phyloP scores from a whole-genome alignment of 495 filamentous ascomycete genomes.

The Talaromyces proteolyticus region DNA sequence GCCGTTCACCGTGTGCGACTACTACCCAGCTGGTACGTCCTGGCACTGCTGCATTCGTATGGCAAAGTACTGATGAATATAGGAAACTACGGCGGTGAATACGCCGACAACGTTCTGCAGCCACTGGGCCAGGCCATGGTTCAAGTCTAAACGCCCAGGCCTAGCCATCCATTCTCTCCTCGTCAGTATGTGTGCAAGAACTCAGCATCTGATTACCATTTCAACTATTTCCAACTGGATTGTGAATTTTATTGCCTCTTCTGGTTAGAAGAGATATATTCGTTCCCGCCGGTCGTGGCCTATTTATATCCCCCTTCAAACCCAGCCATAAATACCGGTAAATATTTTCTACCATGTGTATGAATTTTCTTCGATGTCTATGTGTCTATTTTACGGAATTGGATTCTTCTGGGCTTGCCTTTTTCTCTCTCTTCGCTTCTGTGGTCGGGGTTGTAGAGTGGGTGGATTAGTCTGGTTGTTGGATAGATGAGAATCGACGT shows the following conservation, averaged over 20 bases:
- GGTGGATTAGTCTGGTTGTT: no score
- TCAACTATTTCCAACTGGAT: not conserved
- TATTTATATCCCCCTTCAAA: not conserved
- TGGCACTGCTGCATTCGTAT: not conserved
- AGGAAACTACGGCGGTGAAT: slow-evolving; percentile 67
- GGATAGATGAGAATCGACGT: no score
- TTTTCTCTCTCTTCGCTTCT: no score
- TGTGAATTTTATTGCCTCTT: not conserved
- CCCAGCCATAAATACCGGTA: not conserved
- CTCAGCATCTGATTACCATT: no score
- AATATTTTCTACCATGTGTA: not conserved
- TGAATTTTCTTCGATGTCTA: no score
- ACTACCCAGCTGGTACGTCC: slow-evolving; percentile 57
- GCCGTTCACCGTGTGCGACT: slow-evolving; percentile 84
- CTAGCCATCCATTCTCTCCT: no score
- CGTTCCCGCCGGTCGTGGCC: not conserved
- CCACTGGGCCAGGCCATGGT: slow-evolving; percentile 35
- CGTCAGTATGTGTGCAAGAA: no score
- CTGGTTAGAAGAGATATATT: not conserved
- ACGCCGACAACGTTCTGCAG: slow-evolving; percentile 53
- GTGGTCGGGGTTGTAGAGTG: no score
- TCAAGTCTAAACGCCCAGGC: not conserved
- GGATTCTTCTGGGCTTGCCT: not conserved
- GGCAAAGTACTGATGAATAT: slow-evolving; percentile 9
- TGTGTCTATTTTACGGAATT: not conserved